Base-by-base conservation (phyloP, 2,329 filamentous ascomycete genomes). In the Sporothrix inflata region DNA sequence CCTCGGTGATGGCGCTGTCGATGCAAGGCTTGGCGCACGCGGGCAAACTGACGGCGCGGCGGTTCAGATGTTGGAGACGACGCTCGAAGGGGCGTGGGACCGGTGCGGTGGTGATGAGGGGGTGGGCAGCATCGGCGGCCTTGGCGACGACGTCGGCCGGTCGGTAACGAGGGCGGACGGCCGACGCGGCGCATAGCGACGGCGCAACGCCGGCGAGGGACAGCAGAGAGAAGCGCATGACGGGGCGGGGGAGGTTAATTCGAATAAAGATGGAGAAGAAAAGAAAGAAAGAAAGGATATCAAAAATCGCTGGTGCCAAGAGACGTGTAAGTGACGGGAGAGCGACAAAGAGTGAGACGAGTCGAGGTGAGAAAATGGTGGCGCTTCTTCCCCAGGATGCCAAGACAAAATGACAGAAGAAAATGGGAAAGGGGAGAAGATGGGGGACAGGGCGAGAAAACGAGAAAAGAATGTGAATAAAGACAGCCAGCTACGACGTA, bases 1-100 rank as follows among this genome's bases (percentile, higher is more conserved):
- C 72, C 14, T 74, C 71, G n/a, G 57, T 66, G 38, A 75, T n/a
- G 14, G 70, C 73, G 53, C 67, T 70, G 11, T 40, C 63, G 38
- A 74, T 66, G 51, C 74, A 75, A 5, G 67, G 7, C 19, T 21
- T 19, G 16, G 71, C 74, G 73, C 74, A 75, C 19, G 14, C n/a
- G 2, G 73, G 69, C 8, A 73, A 4, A 8, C 14, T 63, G 53
- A 38, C 19, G 12, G 53, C 21, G 8, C 67, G 69, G 7, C 47
- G 68, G 8, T 61, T 55, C 51, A 14, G 1, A 14, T 12, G 24
- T 21, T 4, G 24, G 21, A 16, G 30, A 19, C 16, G 55, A 19
- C 27, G 5, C 16, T 30, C 27, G 19, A 55, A 5, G 9, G 51
- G 14, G 27, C 6, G 67, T 53, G 51, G 38, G 21, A 61, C 19